Conservation (phyloP, 2,329 filamentous ascomycete species). For the Lachnellula subtilissima region DNA sequence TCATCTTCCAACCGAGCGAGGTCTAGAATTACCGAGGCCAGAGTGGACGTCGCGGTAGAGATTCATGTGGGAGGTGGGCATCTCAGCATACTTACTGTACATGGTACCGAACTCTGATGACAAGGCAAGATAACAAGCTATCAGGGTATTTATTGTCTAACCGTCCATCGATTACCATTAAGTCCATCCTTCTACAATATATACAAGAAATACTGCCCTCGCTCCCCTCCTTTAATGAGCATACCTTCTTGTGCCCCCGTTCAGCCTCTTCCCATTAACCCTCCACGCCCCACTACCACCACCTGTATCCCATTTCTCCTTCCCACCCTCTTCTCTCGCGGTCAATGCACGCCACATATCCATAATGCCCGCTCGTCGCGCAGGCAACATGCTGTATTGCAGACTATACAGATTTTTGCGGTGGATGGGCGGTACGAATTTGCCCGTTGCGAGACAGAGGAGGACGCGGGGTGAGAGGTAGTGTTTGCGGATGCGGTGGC, state of each 20-base stretch:
- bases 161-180: background rate
- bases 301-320: constrained; percentile 1
- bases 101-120: background rate
- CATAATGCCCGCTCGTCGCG: constrained; percentile 68
- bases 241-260: constrained; percentile 1
- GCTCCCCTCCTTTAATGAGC: background rate
- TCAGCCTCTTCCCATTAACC: constrained; percentile 6
- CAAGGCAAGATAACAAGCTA: background rate
- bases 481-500: constrained; percentile 86
- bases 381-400: constrained; percentile 96
- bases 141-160: background rate
- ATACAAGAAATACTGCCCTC: background rate
- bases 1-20: no score
- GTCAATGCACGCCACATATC: constrained; percentile 67
- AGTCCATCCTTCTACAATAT: background rate
- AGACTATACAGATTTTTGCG: constrained; percentile 91
- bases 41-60: background rate
- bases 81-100: background rate
- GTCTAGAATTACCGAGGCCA: no score
- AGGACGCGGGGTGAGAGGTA: constrained; percentile 88
- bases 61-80: background rate
- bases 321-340: constrained; percentile 3
- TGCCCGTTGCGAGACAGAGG: constrained; percentile 80
- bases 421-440: constrained; percentile 92
- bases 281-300: background rate